A percentile compares a stretch with the other conserved stretches of the same genome.
Evolutionary conservation across 1,284 basidiomycete genomes (phyloP).

Genomic region (Baeospora myosura): DNA sequence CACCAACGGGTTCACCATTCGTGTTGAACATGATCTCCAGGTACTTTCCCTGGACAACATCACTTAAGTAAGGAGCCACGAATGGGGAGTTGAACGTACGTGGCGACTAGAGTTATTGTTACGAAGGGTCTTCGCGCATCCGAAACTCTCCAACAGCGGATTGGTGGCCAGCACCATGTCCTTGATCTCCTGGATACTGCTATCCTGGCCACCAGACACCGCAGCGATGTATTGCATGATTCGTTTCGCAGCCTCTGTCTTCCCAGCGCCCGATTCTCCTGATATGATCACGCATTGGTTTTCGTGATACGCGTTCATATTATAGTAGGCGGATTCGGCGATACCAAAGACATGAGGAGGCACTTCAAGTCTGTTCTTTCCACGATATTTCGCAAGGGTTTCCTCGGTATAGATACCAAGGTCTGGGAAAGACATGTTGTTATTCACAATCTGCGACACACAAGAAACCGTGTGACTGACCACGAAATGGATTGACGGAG

Average conservation of each 20-base stretch:
- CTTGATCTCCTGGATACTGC: conserved; percentile 93
- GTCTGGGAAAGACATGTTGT: conserved; percentile 40
- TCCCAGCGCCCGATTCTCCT: conserved; percentile 95
- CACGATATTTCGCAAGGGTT: conserved; percentile 80
- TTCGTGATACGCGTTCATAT: conserved; percentile 99
- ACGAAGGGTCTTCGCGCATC: conserved; percentile 96
- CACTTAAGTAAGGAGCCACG: conserved; percentile 3
- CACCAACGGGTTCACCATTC: conserved; percentile 90
- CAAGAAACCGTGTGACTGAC: conserved; percentile 38
- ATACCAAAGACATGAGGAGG: conserved; percentile 98
- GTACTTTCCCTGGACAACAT: conserved; percentile 79
- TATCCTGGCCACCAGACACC: conserved; percentile 82
- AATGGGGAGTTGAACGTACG: conserved; percentile 42
- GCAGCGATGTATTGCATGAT: conserved; percentile 99
- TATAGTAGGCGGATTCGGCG: conserved; percentile 96
- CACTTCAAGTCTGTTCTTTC: conserved; percentile 98
- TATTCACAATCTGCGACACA: conserved; percentile 1
- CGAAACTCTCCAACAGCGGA: conserved; percentile 95
- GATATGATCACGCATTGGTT: conserved; percentile 99
- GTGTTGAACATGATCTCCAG: conserved; percentile 98
- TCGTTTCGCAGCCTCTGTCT: conserved; percentile 95
- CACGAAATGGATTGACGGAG: conserved; percentile 97
- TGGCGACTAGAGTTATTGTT: conserved; percentile 99
- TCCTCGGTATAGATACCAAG: conserved; percentile 96
- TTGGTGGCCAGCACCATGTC: conserved; percentile 99